Evolutionary conservation across 2,329 filamentous ascomycete genomes (phyloP).

Genomic region (Fusarium sp.): DNA sequence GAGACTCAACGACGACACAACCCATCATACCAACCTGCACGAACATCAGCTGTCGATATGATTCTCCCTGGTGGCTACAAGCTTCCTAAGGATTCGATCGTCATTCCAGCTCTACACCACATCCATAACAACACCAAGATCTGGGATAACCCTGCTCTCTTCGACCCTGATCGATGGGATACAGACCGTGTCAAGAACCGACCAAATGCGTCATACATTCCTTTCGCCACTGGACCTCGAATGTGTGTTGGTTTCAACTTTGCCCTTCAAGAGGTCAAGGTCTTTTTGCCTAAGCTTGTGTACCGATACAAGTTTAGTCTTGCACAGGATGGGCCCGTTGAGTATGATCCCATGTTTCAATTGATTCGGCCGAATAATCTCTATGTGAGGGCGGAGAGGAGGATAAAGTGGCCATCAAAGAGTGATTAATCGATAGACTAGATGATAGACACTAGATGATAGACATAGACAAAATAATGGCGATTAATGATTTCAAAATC

Average conservation of each 20-base stretch:
- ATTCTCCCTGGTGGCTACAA: constrained; percentile 73
- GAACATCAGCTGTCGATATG: constrained; percentile 69
- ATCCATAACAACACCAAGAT: constrained; percentile 67
- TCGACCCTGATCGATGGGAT: constrained; percentile 74
- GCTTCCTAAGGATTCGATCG: constrained; percentile 65
- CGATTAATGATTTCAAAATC: constrained; percentile 24
- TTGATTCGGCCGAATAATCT: constrained; percentile 69
- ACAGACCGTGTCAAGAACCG: constrained; percentile 66
- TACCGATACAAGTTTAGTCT: constrained; percentile 70
- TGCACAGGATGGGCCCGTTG: constrained; percentile 66
- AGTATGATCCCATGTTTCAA: constrained; percentile 73
- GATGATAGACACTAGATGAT: background rate
- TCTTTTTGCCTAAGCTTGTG: constrained; percentile 70
- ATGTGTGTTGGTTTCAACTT: constrained; percentile 77
- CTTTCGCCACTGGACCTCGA: constrained; percentile 70
- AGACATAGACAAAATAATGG: constrained; percentile 32
- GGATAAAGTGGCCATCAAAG: constrained; percentile 63
- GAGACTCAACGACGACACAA: constrained; percentile 73
- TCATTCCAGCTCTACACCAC: constrained; percentile 68
- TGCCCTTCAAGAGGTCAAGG: constrained; percentile 72
- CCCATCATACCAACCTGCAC: constrained; percentile 72
- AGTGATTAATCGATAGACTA: constrained; percentile 19
- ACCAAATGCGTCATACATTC: constrained; percentile 68
- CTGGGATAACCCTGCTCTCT: constrained; percentile 71
- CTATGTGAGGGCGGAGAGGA: constrained; percentile 65